Conservation (phyloP, 1,284 basidiomycete species). For the Apiotrichum sp. region DNA sequence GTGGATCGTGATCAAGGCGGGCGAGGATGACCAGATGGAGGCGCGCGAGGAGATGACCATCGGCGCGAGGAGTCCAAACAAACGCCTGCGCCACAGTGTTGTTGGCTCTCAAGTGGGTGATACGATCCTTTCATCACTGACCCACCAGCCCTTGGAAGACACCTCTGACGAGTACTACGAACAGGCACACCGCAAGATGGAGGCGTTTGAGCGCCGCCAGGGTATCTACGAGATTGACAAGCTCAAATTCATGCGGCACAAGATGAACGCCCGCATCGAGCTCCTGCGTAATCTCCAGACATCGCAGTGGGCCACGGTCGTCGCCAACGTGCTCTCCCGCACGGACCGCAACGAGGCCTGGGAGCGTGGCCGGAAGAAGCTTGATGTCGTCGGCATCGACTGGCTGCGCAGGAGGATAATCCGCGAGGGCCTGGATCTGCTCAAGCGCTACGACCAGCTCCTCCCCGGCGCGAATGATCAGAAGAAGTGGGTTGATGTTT, state of each 20-base stretch:
- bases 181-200: slow-evolving; percentile 75
- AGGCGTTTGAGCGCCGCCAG: slow-evolving; percentile 76
- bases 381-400: slow-evolving; percentile 27
- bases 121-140: not conserved
- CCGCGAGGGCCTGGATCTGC: slow-evolving; percentile 38
- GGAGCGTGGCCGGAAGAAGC: slow-evolving; percentile 29
- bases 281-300: slow-evolving; percentile 55
- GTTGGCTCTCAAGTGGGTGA: slow-evolving; percentile 20
- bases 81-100: slow-evolving; percentile 23
- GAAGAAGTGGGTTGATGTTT: slow-evolving; percentile 22
- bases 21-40: slow-evolving; percentile 41
- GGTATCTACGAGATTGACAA: slow-evolving; percentile 83
- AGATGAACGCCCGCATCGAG: slow-evolving; percentile 79
- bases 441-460: slow-evolving; percentile 28
- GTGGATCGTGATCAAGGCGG: slow-evolving; percentile 33
- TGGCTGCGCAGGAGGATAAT: slow-evolving; percentile 38
- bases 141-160: slow-evolving; percentile 56
- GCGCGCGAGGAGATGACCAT: slow-evolving; percentile 32
- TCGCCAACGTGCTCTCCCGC: slow-evolving; percentile 18
- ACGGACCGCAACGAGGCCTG: slow-evolving; percentile 15
- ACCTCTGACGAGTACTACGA: slow-evolving; percentile 80
- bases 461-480: slow-evolving; percentile 9
- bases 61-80: slow-evolving; percentile 21
- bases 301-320: slow-evolving; percentile 26
- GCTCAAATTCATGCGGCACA: slow-evolving; percentile 82